Percentiles rank a stretch among this genome's conserved stretches.
phyloP scores from a whole-genome alignment of 202 grass and related monocot species.

The Tripidium arundinaceum region DNA sequence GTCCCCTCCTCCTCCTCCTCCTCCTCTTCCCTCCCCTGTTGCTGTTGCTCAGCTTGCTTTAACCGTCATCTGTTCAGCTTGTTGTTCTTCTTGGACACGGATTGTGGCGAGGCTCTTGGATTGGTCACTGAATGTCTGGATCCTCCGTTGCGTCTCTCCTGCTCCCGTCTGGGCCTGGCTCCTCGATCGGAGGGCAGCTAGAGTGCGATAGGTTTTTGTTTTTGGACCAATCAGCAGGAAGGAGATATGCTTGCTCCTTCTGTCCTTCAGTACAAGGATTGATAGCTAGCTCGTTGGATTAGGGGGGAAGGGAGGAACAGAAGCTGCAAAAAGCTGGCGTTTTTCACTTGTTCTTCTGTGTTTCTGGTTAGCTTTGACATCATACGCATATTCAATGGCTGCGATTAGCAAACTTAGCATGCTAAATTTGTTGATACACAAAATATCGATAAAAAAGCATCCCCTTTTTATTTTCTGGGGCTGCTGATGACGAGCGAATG shows the following conservation, averaged over 20 bases:
- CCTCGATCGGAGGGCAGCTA: background rate
- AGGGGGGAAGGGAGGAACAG: background rate
- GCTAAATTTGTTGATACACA: background rate
- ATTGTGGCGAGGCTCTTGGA: background rate
- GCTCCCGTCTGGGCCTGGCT: background rate
- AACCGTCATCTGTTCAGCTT: background rate
- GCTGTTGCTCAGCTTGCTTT: too few species aligned
- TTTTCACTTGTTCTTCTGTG: background rate
- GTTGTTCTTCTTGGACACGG: background rate
- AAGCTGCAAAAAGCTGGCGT: background rate
- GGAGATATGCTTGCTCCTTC: background rate
- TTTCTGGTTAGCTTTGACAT: background rate
- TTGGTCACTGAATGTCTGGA: background rate
- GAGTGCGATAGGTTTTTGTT: background rate
- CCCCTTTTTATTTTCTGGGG: constrained; percentile 2
- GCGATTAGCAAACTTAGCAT: background rate
- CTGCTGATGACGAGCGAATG: background rate
- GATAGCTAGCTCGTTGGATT: background rate
- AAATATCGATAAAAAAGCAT: background rate
- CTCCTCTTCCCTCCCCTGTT: background rate
- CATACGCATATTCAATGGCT: background rate
- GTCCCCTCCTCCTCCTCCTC: background rate
- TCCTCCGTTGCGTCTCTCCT: background rate
- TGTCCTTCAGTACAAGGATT: background rate
- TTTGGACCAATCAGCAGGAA: background rate